phyloP scores from a whole-genome alignment of 2,329 filamentous ascomycete genomes.

The Colletotrichum tabaci region DNA sequence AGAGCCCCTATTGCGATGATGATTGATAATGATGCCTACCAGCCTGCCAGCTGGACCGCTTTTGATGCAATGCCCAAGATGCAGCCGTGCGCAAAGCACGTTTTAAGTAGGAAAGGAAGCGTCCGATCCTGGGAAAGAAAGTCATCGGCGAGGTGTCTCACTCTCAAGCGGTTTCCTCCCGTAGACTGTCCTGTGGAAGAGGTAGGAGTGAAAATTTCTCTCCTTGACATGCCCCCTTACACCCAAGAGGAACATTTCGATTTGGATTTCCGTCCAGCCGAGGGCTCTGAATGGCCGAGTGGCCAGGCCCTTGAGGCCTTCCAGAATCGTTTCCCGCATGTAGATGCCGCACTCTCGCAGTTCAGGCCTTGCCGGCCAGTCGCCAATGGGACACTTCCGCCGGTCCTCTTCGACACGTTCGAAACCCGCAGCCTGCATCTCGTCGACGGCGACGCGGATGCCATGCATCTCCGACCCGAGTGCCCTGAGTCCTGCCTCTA shows the following conservation, averaged over 20 bases:
- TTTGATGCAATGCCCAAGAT: slow-evolving; percentile 34
- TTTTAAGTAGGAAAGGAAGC: slow-evolving; percentile 24
- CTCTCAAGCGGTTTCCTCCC: slow-evolving; percentile 54
- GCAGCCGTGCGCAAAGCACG: slow-evolving; percentile 23
- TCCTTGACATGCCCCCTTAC: slow-evolving; percentile 58
- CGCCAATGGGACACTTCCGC: slow-evolving; percentile 64
- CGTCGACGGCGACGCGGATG: slow-evolving; percentile 53
- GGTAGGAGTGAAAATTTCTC: slow-evolving; percentile 56
- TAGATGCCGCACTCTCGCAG: slow-evolving; percentile 58
- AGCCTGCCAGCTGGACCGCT: slow-evolving; percentile 23
- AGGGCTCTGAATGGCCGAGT: slow-evolving; percentile 57
- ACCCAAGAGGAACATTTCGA: slow-evolving; percentile 60
- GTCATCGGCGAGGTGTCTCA: not conserved
- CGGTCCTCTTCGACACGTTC: slow-evolving; percentile 55
- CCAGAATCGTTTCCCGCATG: slow-evolving; percentile 59
- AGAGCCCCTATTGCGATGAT: slow-evolving; percentile 24
- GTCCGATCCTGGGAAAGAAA: slow-evolving; percentile 21
- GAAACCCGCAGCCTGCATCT: slow-evolving; percentile 60
- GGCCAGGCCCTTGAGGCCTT: slow-evolving; percentile 57
- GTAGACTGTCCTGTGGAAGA: slow-evolving; percentile 57
- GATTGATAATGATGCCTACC: slow-evolving; percentile 27
- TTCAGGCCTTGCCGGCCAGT: slow-evolving; percentile 61
- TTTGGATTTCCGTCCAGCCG: slow-evolving; percentile 57
- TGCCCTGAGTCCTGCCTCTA: slow-evolving; percentile 57
- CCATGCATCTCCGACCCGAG: slow-evolving; percentile 61